Evolutionary conservation across 78 protist species (phyloP).

Genomic region (Dictyostelium citrinum): DNA sequence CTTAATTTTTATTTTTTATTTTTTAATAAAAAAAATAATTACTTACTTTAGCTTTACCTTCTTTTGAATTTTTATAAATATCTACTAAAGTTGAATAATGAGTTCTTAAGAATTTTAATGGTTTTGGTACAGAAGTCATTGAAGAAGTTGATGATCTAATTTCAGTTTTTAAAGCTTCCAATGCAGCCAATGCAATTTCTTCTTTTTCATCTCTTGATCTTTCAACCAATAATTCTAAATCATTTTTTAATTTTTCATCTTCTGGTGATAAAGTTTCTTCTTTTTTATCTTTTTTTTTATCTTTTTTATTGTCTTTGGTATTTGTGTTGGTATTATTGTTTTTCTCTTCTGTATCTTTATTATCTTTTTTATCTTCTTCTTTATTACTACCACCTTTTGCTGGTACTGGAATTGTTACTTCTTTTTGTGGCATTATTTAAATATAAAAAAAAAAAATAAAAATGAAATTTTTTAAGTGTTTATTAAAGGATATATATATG

Average conservation of each 20-base stretch:
- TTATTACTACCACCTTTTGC: background rate
- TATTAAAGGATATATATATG: too few relatives aligned
- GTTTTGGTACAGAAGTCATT: constrained; percentile 98
- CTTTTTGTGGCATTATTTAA: constrained; percentile 6
- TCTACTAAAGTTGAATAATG: constrained; percentile 85
- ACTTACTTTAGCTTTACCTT: constrained; percentile 56
- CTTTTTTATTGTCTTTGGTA: background rate
- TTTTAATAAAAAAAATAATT: background rate
- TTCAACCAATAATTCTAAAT: constrained; percentile 81
- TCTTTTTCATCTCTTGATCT: constrained; percentile 46
- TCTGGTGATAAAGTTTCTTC: constrained; percentile 74
- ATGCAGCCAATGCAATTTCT: constrained; percentile 52
- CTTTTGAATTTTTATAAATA: background rate
- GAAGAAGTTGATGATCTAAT: constrained; percentile 91
- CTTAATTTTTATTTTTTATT: background rate
- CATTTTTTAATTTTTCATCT: constrained; percentile 83
- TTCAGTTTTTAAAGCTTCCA: constrained; percentile 77
- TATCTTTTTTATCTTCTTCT: background rate
- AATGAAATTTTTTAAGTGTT: too few relatives aligned
- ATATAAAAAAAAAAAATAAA: background rate
- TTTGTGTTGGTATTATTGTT: background rate
- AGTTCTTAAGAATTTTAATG: constrained; percentile 96
- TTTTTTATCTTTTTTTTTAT: constrained; percentile 10
- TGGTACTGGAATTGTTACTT: constrained; percentile 13
- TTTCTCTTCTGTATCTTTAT: background rate